Percentiles rank a stretch among this genome's conserved stretches.
Evolutionary conservation across 768 basidiomycete genomes (phyloP).

Genomic region (Tulasnella sp.): DNA sequence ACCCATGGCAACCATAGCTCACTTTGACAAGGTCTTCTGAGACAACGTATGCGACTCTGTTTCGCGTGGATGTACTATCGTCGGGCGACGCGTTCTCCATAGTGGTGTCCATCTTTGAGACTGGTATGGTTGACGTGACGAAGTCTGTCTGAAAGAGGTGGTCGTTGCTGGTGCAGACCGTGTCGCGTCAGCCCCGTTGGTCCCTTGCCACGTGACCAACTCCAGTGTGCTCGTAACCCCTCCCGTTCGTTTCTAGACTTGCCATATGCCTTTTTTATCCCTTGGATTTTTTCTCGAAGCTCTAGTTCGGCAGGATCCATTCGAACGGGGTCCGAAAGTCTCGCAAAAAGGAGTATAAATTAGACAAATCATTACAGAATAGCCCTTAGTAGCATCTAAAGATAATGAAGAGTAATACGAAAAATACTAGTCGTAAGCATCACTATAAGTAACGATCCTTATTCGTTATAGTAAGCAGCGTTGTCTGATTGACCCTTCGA

Average conservation of each 20-base stretch:
- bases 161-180: too few species aligned
- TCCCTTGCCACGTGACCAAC: too few species aligned
- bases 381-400: not conserved
- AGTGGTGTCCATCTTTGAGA: not conserved
- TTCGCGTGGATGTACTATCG: not conserved
- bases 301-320: too few species aligned
- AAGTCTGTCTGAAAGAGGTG: too few species aligned
- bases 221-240: too few species aligned
- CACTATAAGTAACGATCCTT: not conserved
- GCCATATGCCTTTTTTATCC: too few species aligned
- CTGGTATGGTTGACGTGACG: not conserved
- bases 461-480: not conserved
- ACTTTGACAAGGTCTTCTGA: slow-evolving; percentile 64
- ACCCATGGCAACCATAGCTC: not conserved
- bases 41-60: slow-evolving; percentile 53
- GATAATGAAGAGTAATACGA: not conserved
- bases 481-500: not conserved
- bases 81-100: not conserved
- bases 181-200: too few species aligned
- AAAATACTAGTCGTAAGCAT: not conserved
- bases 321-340: too few species aligned
- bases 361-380: not conserved
- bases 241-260: too few species aligned
- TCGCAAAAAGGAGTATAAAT: not conserved
- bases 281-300: too few species aligned